Conservation (phyloP, 2,329 filamentous ascomycete genomes). For the Fusarium odoratissimum region DNA sequence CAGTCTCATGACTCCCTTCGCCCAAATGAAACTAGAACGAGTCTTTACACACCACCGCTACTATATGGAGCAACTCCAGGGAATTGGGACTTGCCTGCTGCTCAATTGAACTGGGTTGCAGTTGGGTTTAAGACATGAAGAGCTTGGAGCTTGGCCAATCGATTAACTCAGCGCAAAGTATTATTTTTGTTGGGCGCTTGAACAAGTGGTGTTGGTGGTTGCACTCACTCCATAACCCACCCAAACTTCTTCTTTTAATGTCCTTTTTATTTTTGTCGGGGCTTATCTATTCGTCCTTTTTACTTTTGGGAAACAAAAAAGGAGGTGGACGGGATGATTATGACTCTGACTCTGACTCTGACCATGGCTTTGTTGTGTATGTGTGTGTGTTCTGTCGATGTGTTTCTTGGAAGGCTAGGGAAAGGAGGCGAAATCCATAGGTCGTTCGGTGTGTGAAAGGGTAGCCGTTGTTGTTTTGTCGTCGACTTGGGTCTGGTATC, state of each 20-base stretch:
- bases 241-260: conserved; percentile 39
- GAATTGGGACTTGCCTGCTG: conserved; percentile 24
- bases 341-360: conserved; percentile 4
- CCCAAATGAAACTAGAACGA: conserved; percentile 11
- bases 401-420: conserved; percentile 30
- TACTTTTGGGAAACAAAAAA: conserved; percentile 42
- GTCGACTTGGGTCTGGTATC: conserved; percentile 39
- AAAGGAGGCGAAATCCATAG: conserved; percentile 22
- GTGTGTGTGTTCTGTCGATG: conserved; percentile 23
- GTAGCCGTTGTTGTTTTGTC: conserved; percentile 41
- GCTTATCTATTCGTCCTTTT: conserved; percentile 43
- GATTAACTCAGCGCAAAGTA: conserved; percentile 12
- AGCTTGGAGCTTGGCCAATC: conserved; percentile 24
- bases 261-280: conserved; percentile 43
- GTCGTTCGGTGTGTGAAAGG: conserved; percentile 42
- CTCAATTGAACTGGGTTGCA: conserved; percentile 17
- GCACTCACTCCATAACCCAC: conserved; percentile 6
- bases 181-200: conserved; percentile 16
- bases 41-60: conserved; percentile 16
- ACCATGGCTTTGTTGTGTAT: conserved; percentile 29
- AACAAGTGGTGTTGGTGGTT: conserved; percentile 29
- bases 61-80: conserved; percentile 34
- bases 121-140: conserved; percentile 1
- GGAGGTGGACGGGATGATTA: conserved; percentile 33
- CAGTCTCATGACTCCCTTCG: conserved; percentile 19